Conservation (phyloP, 192 early-diverging fungal species). For the Podila clonocystis region DNA sequence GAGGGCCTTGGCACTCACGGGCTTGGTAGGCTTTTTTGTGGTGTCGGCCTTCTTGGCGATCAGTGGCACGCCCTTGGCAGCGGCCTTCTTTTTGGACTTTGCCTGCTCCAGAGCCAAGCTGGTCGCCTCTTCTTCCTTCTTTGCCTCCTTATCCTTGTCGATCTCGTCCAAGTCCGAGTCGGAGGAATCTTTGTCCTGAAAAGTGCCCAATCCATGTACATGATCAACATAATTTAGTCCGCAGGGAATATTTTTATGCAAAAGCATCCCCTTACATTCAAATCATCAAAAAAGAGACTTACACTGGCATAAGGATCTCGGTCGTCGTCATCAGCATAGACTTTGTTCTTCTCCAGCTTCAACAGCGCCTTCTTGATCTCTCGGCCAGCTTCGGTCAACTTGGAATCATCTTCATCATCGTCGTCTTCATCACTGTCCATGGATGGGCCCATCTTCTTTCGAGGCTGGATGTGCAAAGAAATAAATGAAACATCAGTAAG, state of each 20-base stretch:
- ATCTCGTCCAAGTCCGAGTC: conserved; percentile 45
- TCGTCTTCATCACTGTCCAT: conserved; percentile 56
- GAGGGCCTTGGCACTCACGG: conserved; percentile 20
- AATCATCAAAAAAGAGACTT: conserved; percentile 9
- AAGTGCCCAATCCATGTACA: background rate
- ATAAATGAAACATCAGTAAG: background rate
- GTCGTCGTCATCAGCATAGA: conserved; percentile 70
- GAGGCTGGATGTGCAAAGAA: conserved; percentile 23
- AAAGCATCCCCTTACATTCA: too few relatives aligned
- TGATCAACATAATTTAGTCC: background rate
- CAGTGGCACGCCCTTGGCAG: conserved; percentile 53
- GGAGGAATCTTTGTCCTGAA: conserved; percentile 32
- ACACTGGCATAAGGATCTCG: conserved; percentile 65
- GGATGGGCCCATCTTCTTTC: conserved; percentile 47
- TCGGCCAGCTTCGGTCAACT: conserved; percentile 54
- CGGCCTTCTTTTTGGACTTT: conserved; percentile 43
- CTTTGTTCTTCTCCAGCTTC: conserved; percentile 70
- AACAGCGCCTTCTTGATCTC: conserved; percentile 72
- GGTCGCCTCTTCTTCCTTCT: conserved; percentile 24
- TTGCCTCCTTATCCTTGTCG: conserved; percentile 40
- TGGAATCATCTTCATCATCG: conserved; percentile 44
- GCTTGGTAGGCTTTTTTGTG: conserved; percentile 24
- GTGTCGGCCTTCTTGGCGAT: conserved; percentile 54
- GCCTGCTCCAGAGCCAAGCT: conserved; percentile 12
- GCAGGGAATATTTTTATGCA: too few relatives aligned